Conservation (phyloP, 306 rosid genomes). For the Prunus davidiana region DNA sequence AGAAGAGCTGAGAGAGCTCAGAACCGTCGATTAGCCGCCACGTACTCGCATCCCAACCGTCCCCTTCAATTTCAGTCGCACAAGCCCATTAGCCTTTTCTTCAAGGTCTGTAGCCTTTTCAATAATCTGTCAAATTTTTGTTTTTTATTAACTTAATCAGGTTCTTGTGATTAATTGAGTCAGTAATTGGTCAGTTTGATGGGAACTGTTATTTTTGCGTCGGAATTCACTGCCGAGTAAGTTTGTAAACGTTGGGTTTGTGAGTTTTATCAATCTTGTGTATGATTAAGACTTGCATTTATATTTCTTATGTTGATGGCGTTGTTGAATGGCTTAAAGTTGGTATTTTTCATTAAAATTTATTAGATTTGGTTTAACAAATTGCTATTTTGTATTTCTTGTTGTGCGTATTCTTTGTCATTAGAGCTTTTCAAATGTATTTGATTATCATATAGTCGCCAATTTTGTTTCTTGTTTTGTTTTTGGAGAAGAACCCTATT, state of each 20-base stretch:
- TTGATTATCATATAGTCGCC: neutral
- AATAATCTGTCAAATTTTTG: neutral
- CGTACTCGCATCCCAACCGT: too few relatives aligned
- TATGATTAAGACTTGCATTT: neutral
- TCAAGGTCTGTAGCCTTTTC: neutral
- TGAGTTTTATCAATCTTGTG: neutral
- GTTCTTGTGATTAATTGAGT: neutral
- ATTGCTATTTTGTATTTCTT: neutral
- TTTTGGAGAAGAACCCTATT: neutral
- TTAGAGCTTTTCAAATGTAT: neutral
- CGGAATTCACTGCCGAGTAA: neutral
- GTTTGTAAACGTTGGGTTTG: neutral
- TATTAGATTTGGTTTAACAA: neutral
- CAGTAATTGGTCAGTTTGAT: neutral
- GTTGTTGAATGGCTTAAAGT: neutral
- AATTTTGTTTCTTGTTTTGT: neutral
- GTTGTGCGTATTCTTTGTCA: too few relatives aligned
- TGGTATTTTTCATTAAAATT: neutral
- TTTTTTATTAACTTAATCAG: neutral
- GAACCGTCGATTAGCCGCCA: too few relatives aligned
- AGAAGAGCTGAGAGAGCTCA: too few relatives aligned
- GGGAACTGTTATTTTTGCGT: neutral
- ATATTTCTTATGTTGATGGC: neutral
- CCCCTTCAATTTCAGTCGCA: too few relatives aligned
- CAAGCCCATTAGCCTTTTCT: neutral